Conservation (phyloP, 768 basidiomycete species). For the Pholiota molesta region DNA sequence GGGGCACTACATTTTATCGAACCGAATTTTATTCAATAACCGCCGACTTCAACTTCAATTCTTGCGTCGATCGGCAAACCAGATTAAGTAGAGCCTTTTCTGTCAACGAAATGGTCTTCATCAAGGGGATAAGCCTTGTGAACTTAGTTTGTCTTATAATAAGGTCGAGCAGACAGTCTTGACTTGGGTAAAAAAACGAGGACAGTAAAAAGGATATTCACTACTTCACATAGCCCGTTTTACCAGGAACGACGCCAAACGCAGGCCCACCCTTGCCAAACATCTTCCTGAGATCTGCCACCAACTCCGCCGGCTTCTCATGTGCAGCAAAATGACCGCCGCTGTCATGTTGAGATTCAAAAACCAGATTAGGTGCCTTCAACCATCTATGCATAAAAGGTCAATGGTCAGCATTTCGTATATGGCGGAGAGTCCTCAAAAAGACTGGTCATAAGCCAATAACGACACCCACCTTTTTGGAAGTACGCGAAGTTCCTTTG, state of each 20-base stretch:
- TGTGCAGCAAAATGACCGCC: constrained; percentile 63
- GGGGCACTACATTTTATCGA: too few relatives aligned
- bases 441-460: background rate
- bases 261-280: constrained; percentile 54
- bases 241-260: constrained; percentile 38
- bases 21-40: too few relatives aligned
- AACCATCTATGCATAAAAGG: constrained; percentile 1
- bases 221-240: too few relatives aligned
- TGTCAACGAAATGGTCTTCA: too few relatives aligned
- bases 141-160: too few relatives aligned
- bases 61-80: too few relatives aligned
- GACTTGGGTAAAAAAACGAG: too few relatives aligned
- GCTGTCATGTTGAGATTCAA: constrained; percentile 41
- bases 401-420: background rate
- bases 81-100: too few relatives aligned
- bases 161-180: too few relatives aligned
- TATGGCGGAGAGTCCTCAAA: background rate
- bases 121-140: too few relatives aligned
- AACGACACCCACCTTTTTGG: constrained; percentile 36
- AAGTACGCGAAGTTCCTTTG: constrained; percentile 41
- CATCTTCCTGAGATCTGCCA: constrained; percentile 54
- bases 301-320: constrained; percentile 51
- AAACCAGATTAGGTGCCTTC: background rate
- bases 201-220: too few relatives aligned
- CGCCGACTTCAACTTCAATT: too few relatives aligned